phyloP scores from a whole-genome alignment of 116 monocot species.

The Phalaenopsis hybrid region DNA sequence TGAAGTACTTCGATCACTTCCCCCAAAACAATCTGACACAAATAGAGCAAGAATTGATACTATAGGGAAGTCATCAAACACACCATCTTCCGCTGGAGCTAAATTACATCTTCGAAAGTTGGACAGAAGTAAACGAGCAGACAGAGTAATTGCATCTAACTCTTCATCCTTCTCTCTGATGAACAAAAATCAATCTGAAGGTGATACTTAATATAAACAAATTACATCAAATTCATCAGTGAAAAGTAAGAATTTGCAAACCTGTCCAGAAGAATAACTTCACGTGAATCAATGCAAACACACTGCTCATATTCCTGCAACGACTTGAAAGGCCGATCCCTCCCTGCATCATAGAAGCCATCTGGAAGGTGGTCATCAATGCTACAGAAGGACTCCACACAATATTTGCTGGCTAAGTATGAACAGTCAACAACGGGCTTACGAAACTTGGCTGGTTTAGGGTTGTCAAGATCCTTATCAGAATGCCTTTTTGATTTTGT shows the following conservation, averaged over 20 bases:
- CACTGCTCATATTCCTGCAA: slow-evolving; percentile 56
- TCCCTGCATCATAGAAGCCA: slow-evolving; percentile 99
- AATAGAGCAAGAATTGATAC: slow-evolving; percentile 91
- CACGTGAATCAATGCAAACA: slow-evolving; percentile 63
- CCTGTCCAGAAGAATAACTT: slow-evolving; percentile 98
- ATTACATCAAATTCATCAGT: neutral
- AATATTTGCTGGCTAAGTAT: slow-evolving; percentile 68
- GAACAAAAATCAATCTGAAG: slow-evolving; percentile 13
- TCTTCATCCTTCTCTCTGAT: slow-evolving; percentile 84
- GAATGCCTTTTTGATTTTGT: slow-evolving; percentile 70
- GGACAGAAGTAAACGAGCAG: slow-evolving; percentile 71
- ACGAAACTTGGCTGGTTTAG: slow-evolving; percentile 72
- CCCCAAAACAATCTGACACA: slow-evolving; percentile 96
- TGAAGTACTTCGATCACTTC: slow-evolving; percentile 65
- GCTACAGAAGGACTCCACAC: slow-evolving; percentile 72
- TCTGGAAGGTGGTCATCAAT: slow-evolving; percentile 73
- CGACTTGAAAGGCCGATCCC: slow-evolving; percentile 69
- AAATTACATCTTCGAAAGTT: slow-evolving; percentile 33
- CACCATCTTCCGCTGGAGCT: slow-evolving; percentile 19
- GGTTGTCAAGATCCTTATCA: slow-evolving; percentile 66
- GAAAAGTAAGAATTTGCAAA: slow-evolving; percentile 20
- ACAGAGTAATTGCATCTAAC: slow-evolving; percentile 70
- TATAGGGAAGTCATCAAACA: slow-evolving; percentile 50
- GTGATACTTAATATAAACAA: neutral
- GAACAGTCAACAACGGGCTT: slow-evolving; percentile 49